Evolutionary conservation across 2,329 filamentous ascomycete genomes (phyloP), one percentile per base, ranked within the genome.

Genomic region (Fusarium solani-melongenae): DNA sequence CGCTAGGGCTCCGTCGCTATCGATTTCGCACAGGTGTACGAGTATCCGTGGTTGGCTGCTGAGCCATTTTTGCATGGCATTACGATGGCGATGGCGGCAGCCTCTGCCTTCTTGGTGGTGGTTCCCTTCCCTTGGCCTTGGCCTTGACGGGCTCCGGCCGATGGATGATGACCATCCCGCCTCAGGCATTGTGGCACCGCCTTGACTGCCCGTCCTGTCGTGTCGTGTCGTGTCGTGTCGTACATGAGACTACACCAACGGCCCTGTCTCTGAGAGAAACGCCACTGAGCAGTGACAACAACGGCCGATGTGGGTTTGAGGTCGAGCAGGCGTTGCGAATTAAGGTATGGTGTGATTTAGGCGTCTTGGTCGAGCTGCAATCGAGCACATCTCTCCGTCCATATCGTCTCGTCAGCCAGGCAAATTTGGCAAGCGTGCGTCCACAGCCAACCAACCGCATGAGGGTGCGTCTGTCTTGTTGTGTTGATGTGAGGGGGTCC

Each of bases 1-100:
- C 66, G 62, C 74, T 76, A 76, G 65, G 64, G 70, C 63, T 69
- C 72, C 68, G 61, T 74, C 62, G 67, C 67, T 64, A 64, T 76
- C 69, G 67, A 75, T 71, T 72, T 73, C 68, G 69, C 66, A 68
- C 59, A 73, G 62, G 67, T 56, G 65, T 53, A 58, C 57, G 36
- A 62, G 46, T 66, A 59, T 63, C 57, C 55, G 60, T 67, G 67
- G 62, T 70, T 71, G 58, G 66, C 53, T 69, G 67, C 67, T 77
- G 76, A 78, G 77, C 73, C 76, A 78, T 78, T 78, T 78, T 75
- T 78, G 57, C 58, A 70, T 63, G 67, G 70, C 49, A 66, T 65
- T 60, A 57, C 69, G 49, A 66, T 65, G 66, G 69, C 69, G 49
- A 66, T 65, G 66, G 69, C 56, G 69, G 67, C 39, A 72, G 62